Base-by-base conservation (phyloP, 1,284 basidiomycete species). In the Pulveroboletus sp. region DNA sequence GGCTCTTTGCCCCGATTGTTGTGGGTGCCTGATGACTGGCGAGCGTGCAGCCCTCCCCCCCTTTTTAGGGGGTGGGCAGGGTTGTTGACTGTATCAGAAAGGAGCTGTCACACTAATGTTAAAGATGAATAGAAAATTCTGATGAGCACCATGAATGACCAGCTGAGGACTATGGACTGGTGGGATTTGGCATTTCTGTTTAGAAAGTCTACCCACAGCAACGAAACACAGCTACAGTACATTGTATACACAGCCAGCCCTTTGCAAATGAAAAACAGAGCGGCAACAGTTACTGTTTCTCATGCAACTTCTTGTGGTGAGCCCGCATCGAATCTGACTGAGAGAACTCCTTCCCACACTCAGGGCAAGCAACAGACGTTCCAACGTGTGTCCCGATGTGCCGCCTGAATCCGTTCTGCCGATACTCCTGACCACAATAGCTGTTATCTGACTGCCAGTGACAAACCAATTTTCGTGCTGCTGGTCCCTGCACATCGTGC, bases 281-380 rank as follows among this genome's bases (percentile, higher is more conserved):
- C 16, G 3, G 9, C 3, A 32, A 12, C 1, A n/a, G n/a, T 26
- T 16, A 54, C 32, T 40, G 1, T 11, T 24, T 36, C 10, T 16
- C 40, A 11, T 66, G 63, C 1, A 2, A 0, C 10, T 33, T 56
- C 45, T 24, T 54, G 6, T 0, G 1, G 16, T 64, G 65, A 0
- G 33, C 24, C 3, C 43, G 55, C 47, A 65, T 15, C 0, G 56
- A 16, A n/a, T 65, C 63, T 1, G 2, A 9, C 0, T 61, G 48
- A 8, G 57, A 65, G 17, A 29, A 64, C 2, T 16, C 4, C 21
- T 51, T 67, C 4, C n/a, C 45, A 3, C 63, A 64, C 3, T 9
- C 41, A 1, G n/a, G 6, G 21, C 60, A 64, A 11, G 16, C 0
- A 9, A 51, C 35, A 6, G 33, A 21, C 4, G 9, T 3, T 1